Percentiles rank a stretch among this genome's conserved stretches.
Conservation (phyloP, 768 basidiomycete genomes). For the Phylloporus rhodoxanthus region DNA sequence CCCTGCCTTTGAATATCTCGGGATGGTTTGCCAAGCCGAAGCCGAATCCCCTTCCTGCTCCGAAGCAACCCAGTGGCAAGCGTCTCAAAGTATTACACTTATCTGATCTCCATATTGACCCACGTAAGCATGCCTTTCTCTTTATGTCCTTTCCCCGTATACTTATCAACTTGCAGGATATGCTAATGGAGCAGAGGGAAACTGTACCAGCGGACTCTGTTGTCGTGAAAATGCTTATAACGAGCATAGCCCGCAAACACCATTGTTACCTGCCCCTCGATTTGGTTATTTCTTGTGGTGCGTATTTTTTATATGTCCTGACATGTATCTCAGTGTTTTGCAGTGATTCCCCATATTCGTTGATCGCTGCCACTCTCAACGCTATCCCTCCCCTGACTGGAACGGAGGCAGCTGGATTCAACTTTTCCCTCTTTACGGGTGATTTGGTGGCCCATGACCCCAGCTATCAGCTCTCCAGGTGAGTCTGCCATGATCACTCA, state of each 20-base stretch:
- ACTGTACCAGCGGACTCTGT: constrained; percentile 63
- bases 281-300: constrained; percentile 63
- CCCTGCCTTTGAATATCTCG: constrained; percentile 56
- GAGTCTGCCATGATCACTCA: constrained; percentile 9
- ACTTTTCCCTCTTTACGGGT: constrained; percentile 64
- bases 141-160: background rate
- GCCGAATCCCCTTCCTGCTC: constrained; percentile 56
- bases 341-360: constrained; percentile 60
- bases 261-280: constrained; percentile 57
- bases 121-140: constrained; percentile 38
- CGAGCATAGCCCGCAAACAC: constrained; percentile 41
- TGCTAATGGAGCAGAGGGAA: constrained; percentile 63
- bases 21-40: constrained; percentile 76
- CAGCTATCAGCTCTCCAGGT: constrained; percentile 58
- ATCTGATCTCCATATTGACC: constrained; percentile 75
- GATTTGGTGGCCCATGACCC: constrained; percentile 72
- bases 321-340: background rate
- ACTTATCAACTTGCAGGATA: constrained; percentile 41
- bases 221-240: constrained; percentile 56
- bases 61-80: constrained; percentile 55
- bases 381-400: constrained; percentile 63
- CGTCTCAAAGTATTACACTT: constrained; percentile 68
- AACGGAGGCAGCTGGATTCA: constrained; percentile 55
- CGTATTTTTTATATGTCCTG: background rate
- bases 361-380: constrained; percentile 54